Conservation (phyloP, 2,329 filamentous ascomycete species). For the Colletotrichum gloeosporioides region DNA sequence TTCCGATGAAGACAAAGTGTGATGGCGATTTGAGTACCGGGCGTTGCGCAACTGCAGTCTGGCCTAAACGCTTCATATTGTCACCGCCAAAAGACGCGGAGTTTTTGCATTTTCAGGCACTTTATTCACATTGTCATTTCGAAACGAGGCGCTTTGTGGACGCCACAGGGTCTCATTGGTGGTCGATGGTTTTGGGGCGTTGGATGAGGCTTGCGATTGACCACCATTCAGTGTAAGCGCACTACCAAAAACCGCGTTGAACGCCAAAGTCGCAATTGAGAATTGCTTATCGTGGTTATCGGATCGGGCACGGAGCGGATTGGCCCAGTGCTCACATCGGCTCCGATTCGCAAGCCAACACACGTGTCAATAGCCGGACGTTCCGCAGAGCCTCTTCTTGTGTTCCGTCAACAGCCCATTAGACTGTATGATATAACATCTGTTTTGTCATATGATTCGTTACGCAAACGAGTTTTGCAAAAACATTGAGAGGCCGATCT, state of each 20-base stretch:
- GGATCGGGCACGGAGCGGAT: background rate
- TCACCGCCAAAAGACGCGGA: background rate
- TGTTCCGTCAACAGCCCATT: background rate
- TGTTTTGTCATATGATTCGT: background rate
- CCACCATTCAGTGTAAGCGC: background rate
- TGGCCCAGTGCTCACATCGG: background rate
- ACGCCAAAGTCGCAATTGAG: background rate
- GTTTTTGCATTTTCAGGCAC: background rate
- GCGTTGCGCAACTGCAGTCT: background rate
- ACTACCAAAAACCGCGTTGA: background rate
- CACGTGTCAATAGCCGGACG: background rate
- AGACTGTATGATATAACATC: background rate
- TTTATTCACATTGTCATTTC: background rate
- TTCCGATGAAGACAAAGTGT: background rate
- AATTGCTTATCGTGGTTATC: background rate
- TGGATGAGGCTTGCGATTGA: background rate
- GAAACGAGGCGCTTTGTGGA: background rate
- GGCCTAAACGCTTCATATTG: background rate
- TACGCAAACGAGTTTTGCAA: background rate
- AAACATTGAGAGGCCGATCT: background rate
- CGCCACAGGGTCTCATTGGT: background rate
- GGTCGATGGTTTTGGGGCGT: background rate
- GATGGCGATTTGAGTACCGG: background rate
- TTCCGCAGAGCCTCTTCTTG: background rate
- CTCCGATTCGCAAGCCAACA: background rate